Percentiles rank a stretch among this genome's conserved stretches.
Conservation (phyloP, 2,329 filamentous ascomycete species). For the Claviceps purpurea region DNA sequence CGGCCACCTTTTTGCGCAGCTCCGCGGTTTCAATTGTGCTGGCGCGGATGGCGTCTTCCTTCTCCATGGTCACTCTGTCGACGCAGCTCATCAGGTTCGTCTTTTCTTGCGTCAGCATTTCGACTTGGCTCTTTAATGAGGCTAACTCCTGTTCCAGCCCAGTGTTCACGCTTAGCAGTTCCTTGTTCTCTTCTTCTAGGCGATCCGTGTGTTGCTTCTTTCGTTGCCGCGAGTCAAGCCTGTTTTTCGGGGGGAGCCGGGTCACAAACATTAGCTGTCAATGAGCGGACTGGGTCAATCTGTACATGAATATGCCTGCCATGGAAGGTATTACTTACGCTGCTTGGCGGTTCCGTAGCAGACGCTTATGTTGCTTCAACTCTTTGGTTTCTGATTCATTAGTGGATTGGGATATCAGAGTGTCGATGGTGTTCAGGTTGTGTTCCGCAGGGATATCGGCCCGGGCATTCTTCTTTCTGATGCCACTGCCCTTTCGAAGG, state of each 20-base stretch:
- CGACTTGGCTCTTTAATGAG: constrained; percentile 53
- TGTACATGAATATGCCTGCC: background rate
- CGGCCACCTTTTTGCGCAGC: constrained; percentile 81
- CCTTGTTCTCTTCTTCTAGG: constrained; percentile 93
- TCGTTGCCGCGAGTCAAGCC: constrained; percentile 87
- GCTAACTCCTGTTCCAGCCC: constrained; percentile 67
- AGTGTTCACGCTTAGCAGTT: constrained; percentile 62
- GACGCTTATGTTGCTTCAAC: constrained; percentile 92
- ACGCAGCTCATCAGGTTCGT: constrained; percentile 64
- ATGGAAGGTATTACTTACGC: constrained; percentile 51
- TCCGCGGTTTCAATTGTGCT: constrained; percentile 87
- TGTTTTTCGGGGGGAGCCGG: constrained; percentile 22
- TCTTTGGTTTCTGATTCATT: constrained; percentile 94
- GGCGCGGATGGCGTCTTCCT: constrained; percentile 76
- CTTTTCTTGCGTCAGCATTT: constrained; percentile 60
- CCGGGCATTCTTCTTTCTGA: constrained; percentile 96
- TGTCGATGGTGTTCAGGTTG: constrained; percentile 88
- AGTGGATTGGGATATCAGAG: constrained; percentile 74
- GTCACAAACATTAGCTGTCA: background rate
- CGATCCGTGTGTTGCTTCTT: constrained; percentile 98
- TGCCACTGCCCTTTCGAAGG: constrained; percentile 67
- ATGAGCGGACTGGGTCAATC: background rate
- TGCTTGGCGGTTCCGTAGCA: constrained; percentile 89
- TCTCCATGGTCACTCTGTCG: constrained; percentile 67
- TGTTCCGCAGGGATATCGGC: constrained; percentile 94